Conservation (phyloP, 345 rosid genomes). For the Sonneratia caseolaris region DNA sequence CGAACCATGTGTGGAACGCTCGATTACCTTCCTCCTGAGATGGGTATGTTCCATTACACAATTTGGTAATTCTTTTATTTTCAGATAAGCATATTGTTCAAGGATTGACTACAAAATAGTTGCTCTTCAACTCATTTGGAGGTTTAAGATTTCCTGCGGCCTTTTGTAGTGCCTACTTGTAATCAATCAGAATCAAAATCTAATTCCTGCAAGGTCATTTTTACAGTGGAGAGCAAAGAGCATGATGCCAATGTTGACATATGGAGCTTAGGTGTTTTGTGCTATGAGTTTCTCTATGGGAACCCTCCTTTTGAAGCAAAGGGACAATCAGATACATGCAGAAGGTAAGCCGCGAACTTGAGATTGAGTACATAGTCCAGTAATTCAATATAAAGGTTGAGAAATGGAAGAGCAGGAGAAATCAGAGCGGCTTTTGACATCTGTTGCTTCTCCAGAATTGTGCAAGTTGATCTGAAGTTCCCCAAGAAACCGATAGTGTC, state of each 20-base stretch:
- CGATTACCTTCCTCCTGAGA: slow-evolving; percentile 98
- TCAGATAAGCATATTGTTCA: neutral
- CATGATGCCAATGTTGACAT: slow-evolving; percentile 94
- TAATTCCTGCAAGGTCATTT: neutral
- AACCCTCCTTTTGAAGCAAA: slow-evolving; percentile 85
- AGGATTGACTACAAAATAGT: neutral
- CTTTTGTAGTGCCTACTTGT: neutral
- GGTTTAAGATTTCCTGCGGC: neutral
- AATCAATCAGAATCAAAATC: neutral
- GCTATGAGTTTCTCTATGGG: slow-evolving; percentile 88
- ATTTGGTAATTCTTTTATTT: neutral
- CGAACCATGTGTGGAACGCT: slow-evolving; percentile 94
- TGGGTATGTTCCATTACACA: slow-evolving; percentile 41
- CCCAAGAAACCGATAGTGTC: slow-evolving; percentile 79
- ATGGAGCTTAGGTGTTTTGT: slow-evolving; percentile 95
- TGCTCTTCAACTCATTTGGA: neutral
- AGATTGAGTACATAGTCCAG: neutral
- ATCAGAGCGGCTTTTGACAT: neutral
- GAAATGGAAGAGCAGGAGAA: neutral
- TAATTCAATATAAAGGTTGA: neutral
- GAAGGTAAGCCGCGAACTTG: slow-evolving; percentile 34
- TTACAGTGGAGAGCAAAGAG: slow-evolving; percentile 80
- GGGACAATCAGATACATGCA: slow-evolving; percentile 87
- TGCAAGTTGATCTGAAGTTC: slow-evolving; percentile 89
- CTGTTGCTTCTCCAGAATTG: slow-evolving; percentile 45